phyloP scores from a whole-genome alignment of 2,329 filamentous ascomycete genomes.

The Ophiostoma angusticollis region DNA sequence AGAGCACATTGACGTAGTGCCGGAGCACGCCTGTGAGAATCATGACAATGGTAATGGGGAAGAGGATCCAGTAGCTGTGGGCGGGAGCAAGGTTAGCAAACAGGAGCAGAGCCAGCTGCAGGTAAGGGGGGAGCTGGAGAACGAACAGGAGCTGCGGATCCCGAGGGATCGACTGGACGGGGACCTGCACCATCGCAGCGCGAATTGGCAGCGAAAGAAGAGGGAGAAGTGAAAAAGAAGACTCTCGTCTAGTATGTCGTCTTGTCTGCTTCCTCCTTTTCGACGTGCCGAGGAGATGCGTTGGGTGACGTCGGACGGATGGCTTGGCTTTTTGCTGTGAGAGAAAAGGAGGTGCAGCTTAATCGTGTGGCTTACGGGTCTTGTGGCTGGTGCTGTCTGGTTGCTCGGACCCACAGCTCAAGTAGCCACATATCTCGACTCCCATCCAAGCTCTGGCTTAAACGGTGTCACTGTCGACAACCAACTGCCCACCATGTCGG shows the following conservation, averaged over 20 bases:
- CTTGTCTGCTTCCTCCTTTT: not conserved
- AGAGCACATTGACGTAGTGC: constrained; percentile 89
- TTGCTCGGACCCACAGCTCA: no score
- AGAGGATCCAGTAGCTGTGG: constrained; percentile 90
- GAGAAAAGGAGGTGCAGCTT: no score
- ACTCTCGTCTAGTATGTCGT: no score
- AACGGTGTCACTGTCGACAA: no score
- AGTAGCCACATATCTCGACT: constrained; percentile 9
- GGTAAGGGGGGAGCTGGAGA: constrained; percentile 12
- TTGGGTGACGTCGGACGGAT: no score
- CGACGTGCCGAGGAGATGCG: no score
- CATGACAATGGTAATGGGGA: constrained; percentile 97
- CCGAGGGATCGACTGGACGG: constrained; percentile 90
- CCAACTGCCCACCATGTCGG: constrained; percentile 26
- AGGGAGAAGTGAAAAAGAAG: not conserved
- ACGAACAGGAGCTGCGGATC: constrained; percentile 95
- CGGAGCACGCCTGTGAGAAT: constrained; percentile 89
- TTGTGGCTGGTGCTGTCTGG: no score
- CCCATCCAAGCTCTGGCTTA: no score
- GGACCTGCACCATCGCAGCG: constrained; percentile 71
- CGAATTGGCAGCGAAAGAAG: no score
- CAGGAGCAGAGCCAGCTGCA: not conserved
- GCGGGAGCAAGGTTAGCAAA: not conserved
- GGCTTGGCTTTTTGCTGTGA: no score
- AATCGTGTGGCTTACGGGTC: no score